Conservation (phyloP, 169 alveolate species). For the Plasmodium falciparum region DNA sequence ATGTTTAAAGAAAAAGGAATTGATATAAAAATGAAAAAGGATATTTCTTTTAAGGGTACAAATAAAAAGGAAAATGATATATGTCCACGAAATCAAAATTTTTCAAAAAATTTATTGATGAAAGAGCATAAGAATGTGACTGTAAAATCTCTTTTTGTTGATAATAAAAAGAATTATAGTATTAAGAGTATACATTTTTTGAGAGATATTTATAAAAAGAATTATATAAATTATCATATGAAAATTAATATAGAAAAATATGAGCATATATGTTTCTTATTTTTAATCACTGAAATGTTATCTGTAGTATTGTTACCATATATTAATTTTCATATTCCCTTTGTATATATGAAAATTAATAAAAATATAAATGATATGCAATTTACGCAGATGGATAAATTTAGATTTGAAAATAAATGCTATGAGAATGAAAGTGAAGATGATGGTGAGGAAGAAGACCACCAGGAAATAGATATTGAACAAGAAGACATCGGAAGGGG, state of each 20-base stretch:
- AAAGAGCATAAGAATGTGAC: constrained; percentile 25
- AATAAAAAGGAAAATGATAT: constrained; percentile 6
- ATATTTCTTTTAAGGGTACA: constrained; percentile 27
- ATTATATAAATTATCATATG: constrained; percentile 30
- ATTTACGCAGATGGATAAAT: constrained; percentile 18
- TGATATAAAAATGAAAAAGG: constrained; percentile 35
- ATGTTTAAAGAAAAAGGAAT: constrained; percentile 31
- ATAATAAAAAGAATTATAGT: constrained; percentile 56
- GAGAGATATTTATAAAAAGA: constrained; percentile 61
- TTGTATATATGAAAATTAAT: constrained; percentile 19
- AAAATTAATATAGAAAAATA: constrained; percentile 74
- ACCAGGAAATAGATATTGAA: constrained; percentile 2
- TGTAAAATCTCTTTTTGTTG: constrained; percentile 5
- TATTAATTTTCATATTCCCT: constrained; percentile 31
- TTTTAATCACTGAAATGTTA: constrained; percentile 64
- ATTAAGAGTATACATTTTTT: constrained; percentile 39
- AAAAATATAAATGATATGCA: constrained; percentile 13
- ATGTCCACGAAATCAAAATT: constrained; percentile 13
- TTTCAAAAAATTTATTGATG: background rate
- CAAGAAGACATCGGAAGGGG: background rate
- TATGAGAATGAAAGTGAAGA: background rate
- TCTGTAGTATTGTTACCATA: constrained; percentile 44
- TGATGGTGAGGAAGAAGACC: background rate
- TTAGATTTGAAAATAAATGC: constrained; percentile 30
- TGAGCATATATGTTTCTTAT: constrained; percentile 65